Conservation (phyloP, 2,329 filamentous ascomycete species). For the Penicillium decumbens region DNA sequence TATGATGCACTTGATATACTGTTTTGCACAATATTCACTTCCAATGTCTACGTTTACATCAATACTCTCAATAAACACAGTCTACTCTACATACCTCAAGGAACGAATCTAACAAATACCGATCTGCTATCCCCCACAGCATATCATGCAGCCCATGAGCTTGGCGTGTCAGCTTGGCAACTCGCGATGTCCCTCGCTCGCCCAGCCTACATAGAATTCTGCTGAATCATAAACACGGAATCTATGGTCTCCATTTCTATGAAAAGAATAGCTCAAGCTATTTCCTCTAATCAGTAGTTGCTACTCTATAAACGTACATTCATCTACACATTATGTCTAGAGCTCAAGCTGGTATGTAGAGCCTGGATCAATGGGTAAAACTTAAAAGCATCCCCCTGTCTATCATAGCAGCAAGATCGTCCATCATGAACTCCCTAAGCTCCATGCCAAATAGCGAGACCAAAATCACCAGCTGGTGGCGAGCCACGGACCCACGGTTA, state of each 20-base stretch:
- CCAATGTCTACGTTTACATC: background rate
- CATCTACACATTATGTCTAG: no score
- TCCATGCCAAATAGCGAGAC: no score
- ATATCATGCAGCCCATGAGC: slow-evolving; percentile 7
- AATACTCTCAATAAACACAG: background rate
- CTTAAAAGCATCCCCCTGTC: no score
- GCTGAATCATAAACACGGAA: background rate
- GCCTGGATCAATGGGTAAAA: no score
- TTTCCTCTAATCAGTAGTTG: background rate
- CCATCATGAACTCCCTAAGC: no score
- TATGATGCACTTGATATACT: background rate
- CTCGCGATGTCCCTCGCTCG: background rate
- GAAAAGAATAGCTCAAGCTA: background rate
- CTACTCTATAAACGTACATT: no score
- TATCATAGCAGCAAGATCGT: no score
- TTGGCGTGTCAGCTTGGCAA: slow-evolving; percentile 10
- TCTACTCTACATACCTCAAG: background rate
- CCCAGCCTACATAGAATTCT: slow-evolving; percentile 4
- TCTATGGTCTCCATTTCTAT: background rate
- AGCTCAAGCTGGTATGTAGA: no score
- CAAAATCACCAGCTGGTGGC: no score
- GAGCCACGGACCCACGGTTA: no score
- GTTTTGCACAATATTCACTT: background rate
- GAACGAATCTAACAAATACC: background rate
- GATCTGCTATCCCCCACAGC: background rate